Conservation (phyloP, 441 rosid genomes). For the Populus hybrid region DNA sequence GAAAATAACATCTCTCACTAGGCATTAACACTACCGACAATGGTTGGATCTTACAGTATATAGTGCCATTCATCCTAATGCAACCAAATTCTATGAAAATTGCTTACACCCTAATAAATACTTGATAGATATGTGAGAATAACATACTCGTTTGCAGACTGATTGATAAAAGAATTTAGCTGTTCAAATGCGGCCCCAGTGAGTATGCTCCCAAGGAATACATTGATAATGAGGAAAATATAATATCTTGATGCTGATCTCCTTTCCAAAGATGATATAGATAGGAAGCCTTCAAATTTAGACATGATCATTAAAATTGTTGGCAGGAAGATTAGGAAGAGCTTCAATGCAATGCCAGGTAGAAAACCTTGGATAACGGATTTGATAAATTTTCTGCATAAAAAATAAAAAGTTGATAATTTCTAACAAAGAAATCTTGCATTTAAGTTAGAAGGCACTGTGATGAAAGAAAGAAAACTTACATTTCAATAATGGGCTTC, state of each 20-base stretch:
- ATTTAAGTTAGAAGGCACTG: background rate
- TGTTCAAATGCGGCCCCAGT: no score
- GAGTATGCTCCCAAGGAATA: no score
- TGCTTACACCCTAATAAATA: background rate
- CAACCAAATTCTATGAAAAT: background rate
- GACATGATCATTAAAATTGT: slow-evolving; percentile 91
- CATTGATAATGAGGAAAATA: no score
- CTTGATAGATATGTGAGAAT: no score
- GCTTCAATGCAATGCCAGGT: slow-evolving; percentile 87
- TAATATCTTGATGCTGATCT: no score
- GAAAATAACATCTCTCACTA: background rate
- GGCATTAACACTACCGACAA: background rate
- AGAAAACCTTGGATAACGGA: slow-evolving; percentile 78
- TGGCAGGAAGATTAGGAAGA: slow-evolving; percentile 94
- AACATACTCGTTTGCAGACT: no score
- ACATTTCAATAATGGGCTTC: slow-evolving; percentile 58
- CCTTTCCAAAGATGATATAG: slow-evolving; percentile 18
- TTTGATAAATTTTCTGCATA: slow-evolving; percentile 57
- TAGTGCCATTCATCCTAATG: background rate
- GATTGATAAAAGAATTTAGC: no score
- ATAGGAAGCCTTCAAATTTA: slow-evolving; percentile 82
- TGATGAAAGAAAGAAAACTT: slow-evolving; percentile 30
- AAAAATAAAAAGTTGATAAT: slow-evolving; percentile 5
- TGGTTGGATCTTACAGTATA: background rate
- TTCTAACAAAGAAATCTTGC: background rate